Base-by-base conservation (phyloP, 1,139 yeast species). In the Yamadazyma triangularis region DNA sequence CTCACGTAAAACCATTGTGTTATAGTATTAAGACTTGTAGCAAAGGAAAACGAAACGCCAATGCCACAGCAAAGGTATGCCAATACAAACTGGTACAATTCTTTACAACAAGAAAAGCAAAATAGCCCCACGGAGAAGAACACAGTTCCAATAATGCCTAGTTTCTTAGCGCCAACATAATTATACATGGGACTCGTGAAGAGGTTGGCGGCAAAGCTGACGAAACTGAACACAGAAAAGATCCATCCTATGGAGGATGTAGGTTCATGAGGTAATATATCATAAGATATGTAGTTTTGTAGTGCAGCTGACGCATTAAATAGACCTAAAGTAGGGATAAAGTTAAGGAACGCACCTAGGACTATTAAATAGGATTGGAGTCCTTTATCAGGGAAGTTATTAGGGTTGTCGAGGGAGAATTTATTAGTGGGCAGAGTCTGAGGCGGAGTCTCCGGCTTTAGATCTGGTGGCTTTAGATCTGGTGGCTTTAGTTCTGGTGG, bases 131-230 rank as follows among this genome's bases (percentile, higher is more conserved):
- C 30, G 15, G 42, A 42, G 34, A 47, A 42, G 13, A 49, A 33
- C 2, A 44, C 27, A 2, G 38, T 38, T 1, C 60, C 54, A 10
- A 36, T 16, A 1, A 36, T 24, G 4, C 54, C 29, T 12, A 58
- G 55, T 7, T 37, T 31, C 21, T 32, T 38, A 29, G 48, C 42
- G 3, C 61, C 62, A 13, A 52, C 28, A 13, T 45, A 41, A 31
- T 54, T 56, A 36, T 51, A 56, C 3, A 55, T 31, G 0, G 79
- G 59, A 0, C 58, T 57, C 29, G 46, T 38, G 5, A 56, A 29
- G 10, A 56, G 28, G 1, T 45, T 40, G 29, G 47, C 40, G 2
- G 58, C 61, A 39, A 56, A 56, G 11, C 50, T 47, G 28, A 48
- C 34, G 28, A 56, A 51, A 31, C 50, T 49, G 36, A 46, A 53